Evolutionary conservation across 2,329 filamentous ascomycete species (phyloP).

Genomic region (Didymella lethalis): DNA sequence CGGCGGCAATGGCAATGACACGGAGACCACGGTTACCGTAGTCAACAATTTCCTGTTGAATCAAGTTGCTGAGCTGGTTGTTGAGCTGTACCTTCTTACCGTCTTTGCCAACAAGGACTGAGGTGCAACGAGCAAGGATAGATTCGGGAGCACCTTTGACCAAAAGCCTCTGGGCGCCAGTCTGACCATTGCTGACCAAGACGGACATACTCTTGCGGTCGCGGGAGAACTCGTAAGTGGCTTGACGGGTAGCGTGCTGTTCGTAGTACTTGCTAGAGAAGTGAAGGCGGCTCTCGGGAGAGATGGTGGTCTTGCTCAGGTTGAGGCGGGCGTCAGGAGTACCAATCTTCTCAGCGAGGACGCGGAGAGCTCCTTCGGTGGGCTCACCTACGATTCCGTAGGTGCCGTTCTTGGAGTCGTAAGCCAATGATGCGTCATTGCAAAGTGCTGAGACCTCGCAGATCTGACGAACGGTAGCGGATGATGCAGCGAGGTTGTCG

Average conservation of each 20-base stretch:
- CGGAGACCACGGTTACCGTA: conserved; percentile 94
- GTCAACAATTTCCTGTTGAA: conserved; percentile 81
- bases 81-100: conserved; percentile 79
- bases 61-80: conserved; percentile 71
- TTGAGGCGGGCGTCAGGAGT: conserved; percentile 73
- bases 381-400: conserved; percentile 91
- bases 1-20: conserved; percentile 88
- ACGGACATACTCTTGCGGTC: conserved; percentile 99
- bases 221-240: conserved; percentile 95
- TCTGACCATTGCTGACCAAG: conserved; percentile 69
- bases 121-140: conserved; percentile 89
- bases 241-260: conserved; percentile 73
- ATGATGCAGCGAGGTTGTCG: conserved; percentile 72
- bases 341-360: conserved; percentile 92
- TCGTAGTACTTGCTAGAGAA: conserved; percentile 87
- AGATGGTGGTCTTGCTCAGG: conserved; percentile 56
- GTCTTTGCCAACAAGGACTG: conserved; percentile 77
- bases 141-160: conserved; percentile 98
- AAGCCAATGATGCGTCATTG: conserved; percentile 85
- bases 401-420: conserved; percentile 75
- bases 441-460: conserved; percentile 75
- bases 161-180: conserved; percentile 77
- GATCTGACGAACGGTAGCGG: conserved; percentile 81
- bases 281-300: conserved; percentile 72
- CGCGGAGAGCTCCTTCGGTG: conserved; percentile 91